These are phyloP conservation scores for Berberis thunbergii DNA, from an alignment of 164 flowering plant species.

Conservation along the genomic window DNA sequence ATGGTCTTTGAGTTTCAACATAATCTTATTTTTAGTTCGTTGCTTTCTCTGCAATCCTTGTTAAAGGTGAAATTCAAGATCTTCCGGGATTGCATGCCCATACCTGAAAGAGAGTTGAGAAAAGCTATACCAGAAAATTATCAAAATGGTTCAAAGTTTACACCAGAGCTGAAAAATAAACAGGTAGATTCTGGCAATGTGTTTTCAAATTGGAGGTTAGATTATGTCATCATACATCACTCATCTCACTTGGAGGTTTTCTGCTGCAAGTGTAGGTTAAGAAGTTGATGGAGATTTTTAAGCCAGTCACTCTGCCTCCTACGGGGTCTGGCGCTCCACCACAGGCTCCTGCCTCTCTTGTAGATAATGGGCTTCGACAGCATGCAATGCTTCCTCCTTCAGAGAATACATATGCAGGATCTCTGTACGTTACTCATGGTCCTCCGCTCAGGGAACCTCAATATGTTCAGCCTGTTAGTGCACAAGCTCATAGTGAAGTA, in stretches of 20 bases:
- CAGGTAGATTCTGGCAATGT: neutral
- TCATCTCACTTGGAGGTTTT: neutral
- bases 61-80: constrained; percentile 10
- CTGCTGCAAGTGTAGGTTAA: constrained; percentile 1
- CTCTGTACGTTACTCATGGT: neutral
- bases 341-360: neutral
- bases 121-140: neutral
- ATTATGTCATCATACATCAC: neutral
- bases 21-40: neutral
- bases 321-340: neutral
- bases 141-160: neutral
- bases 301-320: neutral
- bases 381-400: constrained; percentile 9
- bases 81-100: neutral
- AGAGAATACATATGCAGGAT: constrained; percentile 10
- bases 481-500: constrained; percentile 3
- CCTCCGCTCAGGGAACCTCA: constrained; percentile 5
- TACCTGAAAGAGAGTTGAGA: neutral
- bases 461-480: constrained; percentile 5
- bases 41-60: neutral
- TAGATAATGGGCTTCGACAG: constrained; percentile 2
- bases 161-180: neutral
- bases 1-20: neutral
- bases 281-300: neutral
- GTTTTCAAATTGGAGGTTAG: neutral